These are phyloP conservation scores for Saitozyma podzolica DNA, from an alignment of 768 basidiomycete species.

Conservation along the genomic window DNA sequence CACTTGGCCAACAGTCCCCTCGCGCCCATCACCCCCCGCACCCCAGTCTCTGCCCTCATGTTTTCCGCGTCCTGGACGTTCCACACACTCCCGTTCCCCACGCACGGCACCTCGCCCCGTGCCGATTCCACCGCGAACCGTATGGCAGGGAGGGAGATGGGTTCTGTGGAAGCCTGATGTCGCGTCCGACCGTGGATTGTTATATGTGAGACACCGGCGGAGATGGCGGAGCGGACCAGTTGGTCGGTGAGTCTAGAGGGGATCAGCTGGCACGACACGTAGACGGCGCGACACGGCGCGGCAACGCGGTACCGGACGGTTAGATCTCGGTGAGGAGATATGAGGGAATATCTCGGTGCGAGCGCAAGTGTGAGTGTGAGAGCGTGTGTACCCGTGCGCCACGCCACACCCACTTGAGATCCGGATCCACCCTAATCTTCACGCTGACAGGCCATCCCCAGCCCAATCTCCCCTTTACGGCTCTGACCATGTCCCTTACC, in stretches of 20 bases:
- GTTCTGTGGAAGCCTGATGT: slow-evolving; percentile 55
- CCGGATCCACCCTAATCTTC: slow-evolving; percentile 58
- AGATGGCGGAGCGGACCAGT: slow-evolving; percentile 54
- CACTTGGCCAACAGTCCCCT: slow-evolving; percentile 57
- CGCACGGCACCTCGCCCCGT: slow-evolving; percentile 54
- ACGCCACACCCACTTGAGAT: slow-evolving; percentile 48
- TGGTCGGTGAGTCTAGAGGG: slow-evolving; percentile 52
- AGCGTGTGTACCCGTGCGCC: neutral
- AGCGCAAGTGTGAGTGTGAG: too few species aligned
- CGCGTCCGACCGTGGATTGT: slow-evolving; percentile 58
- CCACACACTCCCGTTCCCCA: slow-evolving; percentile 59
- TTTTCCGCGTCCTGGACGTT: slow-evolving; percentile 49
- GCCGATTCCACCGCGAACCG: slow-evolving; percentile 55
- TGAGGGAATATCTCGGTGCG: neutral
- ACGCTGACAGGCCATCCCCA: slow-evolving; percentile 56
- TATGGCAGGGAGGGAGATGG: slow-evolving; percentile 55
- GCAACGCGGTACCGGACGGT: neutral
- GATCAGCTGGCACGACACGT: too few species aligned
- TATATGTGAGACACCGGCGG: slow-evolving; percentile 54
- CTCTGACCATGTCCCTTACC: slow-evolving; percentile 56
- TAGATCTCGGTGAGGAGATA: neutral
- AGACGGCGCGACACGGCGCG: neutral
- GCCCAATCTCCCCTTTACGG: slow-evolving; percentile 55
- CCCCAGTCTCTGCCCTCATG: slow-evolving; percentile 53
- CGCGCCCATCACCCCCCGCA: slow-evolving; percentile 57